Evolutionary conservation across 2,329 filamentous ascomycete genomes (phyloP).

Genomic region (Epichloe typhina): DNA sequence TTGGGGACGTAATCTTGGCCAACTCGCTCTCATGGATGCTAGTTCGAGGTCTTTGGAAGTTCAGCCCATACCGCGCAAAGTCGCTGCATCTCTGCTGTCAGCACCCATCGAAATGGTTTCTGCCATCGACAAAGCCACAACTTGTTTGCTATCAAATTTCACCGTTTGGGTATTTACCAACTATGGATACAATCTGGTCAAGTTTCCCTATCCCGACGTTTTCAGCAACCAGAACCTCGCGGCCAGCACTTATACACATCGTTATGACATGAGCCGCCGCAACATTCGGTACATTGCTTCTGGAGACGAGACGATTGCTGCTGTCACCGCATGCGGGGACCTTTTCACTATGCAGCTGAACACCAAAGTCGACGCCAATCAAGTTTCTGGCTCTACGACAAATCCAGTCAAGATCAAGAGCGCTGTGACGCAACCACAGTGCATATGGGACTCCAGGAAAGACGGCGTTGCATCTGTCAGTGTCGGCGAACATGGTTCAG

Average conservation of each 20-base stretch:
- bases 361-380: constrained; percentile 48
- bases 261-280: constrained; percentile 51
- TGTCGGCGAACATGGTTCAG: constrained; percentile 83
- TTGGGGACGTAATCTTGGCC: constrained; percentile 90
- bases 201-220: constrained; percentile 61
- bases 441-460: constrained; percentile 82
- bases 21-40: constrained; percentile 86
- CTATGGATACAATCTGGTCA: constrained; percentile 86
- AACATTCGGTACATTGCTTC: constrained; percentile 64
- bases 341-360: constrained; percentile 75
- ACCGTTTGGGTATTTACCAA: constrained; percentile 92
- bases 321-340: constrained; percentile 71
- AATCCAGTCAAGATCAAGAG: constrained; percentile 84
- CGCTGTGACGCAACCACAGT: constrained; percentile 63
- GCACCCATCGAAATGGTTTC: constrained; percentile 65
- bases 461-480: constrained; percentile 76
- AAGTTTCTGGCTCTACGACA: constrained; percentile 61
- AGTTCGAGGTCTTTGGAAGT: constrained; percentile 81
- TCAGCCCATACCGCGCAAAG: constrained; percentile 72
- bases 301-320: constrained; percentile 84
- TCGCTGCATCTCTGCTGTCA: constrained; percentile 63
- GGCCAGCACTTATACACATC: constrained; percentile 36
- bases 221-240: constrained; percentile 58
- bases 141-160: constrained; percentile 70
- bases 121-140: constrained; percentile 82